These are phyloP conservation scores for Sphaerostilbella broomeana DNA, from an alignment of 2,329 filamentous ascomycete species.

Conservation along the genomic window DNA sequence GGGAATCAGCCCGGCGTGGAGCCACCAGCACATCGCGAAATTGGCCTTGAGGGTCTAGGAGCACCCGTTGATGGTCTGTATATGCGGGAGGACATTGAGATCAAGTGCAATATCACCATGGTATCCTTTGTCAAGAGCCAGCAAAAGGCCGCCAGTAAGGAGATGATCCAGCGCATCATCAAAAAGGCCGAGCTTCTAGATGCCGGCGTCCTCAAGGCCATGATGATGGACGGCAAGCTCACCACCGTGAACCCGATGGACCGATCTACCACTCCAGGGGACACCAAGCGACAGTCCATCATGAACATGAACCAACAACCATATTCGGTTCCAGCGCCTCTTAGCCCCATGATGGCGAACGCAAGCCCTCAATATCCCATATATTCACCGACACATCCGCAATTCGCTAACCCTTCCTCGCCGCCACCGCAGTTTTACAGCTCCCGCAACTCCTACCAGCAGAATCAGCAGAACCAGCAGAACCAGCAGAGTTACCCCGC, in stretches of 20 bases:
- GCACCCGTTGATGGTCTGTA: conserved; percentile 60
- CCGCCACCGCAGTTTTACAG: conserved; percentile 14
- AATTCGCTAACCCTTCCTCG: conserved; percentile 12
- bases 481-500: conserved; percentile 18
- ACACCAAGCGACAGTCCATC: conserved; percentile 3
- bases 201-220: conserved; percentile 56
- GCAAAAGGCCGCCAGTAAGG: conserved; percentile 57
- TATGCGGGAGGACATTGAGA: conserved; percentile 63
- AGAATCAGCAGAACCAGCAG: conserved; percentile 13
- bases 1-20: conserved; percentile 63
- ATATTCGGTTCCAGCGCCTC: not conserved
- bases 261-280: conserved; percentile 29
- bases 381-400: conserved; percentile 21
- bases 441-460: conserved; percentile 14
- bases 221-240: conserved; percentile 59
- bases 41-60: conserved; percentile 52
- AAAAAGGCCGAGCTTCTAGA: conserved; percentile 66
- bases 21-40: conserved; percentile 53
- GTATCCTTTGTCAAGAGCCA: conserved; percentile 60
- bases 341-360: conserved; percentile 3
- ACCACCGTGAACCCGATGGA: conserved; percentile 53
- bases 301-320: not conserved
- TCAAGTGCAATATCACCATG: conserved; percentile 61
- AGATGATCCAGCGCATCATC: conserved; percentile 62
- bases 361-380: conserved; percentile 29